Evolutionary conservation across 345 rosid genomes (phyloP), one percentile per base, ranked within the genome.

Genomic region (Rhodomyrtus tomentosa): DNA sequence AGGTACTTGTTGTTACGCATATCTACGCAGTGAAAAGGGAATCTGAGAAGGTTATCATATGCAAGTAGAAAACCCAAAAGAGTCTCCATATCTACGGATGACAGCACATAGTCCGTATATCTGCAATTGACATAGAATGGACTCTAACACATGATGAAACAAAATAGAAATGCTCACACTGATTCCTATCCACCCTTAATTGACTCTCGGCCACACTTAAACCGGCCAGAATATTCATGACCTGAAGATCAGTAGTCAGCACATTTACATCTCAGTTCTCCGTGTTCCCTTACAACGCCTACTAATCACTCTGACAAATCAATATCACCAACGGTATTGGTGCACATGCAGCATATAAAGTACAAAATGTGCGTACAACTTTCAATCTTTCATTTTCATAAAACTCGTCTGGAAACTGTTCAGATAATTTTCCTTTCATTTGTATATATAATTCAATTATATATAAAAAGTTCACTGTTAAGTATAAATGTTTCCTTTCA

Each of bases 1-100:
- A 96, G 62, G 98, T 96, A 82, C 98, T 97, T 50, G 98, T 93
- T 55, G 98, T 95, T 68, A 97, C 87, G 84, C 94, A 92, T 87
- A 97, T 94, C 99, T 97, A 89, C 55, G 55, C 58, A 83, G 45
- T 13, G 72, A 86, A 72, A 52, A 84, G 50, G 36, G 79, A 32
- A 36, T 68, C 25, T 36, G 45, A 36, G 45, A 68, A 18, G 79
- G 79, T 27, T 81, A 14, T 27, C 42, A 4, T 50, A n/a, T 29
- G 55, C 42, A 50, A 81, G 56, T 50, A 36, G 55, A 81, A 36
- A 81, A 81, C 24, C n/a, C 50, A 50, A 45, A 68, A 68, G 20
- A 16, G 45, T 42, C 25, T 36, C 79, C 2, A 0, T 36, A 36
- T 18, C 14, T 36, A 68, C 25, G 0, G 45, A 68, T 68, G 79